Evolutionary conservation across 2,329 filamentous ascomycete genomes (phyloP), one percentile per base, ranked within the genome.

Genomic region (Ophiostoma himal-ulmi): DNA sequence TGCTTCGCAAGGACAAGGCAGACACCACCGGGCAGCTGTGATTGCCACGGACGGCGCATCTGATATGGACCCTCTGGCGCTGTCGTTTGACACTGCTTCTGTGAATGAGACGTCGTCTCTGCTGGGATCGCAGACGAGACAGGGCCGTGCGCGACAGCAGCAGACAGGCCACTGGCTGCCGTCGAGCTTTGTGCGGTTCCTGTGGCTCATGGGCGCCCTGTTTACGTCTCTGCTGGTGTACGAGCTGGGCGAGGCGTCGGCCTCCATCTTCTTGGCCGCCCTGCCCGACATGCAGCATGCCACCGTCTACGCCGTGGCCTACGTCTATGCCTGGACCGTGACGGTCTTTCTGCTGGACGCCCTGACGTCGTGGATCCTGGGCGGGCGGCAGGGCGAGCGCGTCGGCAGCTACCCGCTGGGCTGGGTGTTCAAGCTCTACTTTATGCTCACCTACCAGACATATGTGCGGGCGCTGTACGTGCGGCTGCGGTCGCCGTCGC

Each of bases 351-450:
- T 90, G 34, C 80, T 91, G 8, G 88, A 91, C 75, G 85, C 83
- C 2, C 78, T 89, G 71, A 89, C 88, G 0, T 88, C 87, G 1
- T 91, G 87, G 86, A 88, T 90, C 67, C 78, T 91, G 54, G 88
- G 88, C 64, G 88, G 86, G 54, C 86, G 84, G 69, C 86, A 90
- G 74, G 88, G 88, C 67, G 86, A 90, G 76, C 82, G 88, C 41
- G 88, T 91, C 1, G 88, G 88, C 54, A 89, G 86, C 76, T 91
- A 91, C 75, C 88, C 88, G n/a, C 78, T 91, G 71, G 88, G 87
- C 74, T 91, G 88, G 86, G 85, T 89, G 60, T 91, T 91, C 75
- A 91, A 91, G 77, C 82, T 91, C 85, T 89, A 76, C 78, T 90
- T 89, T 77, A 87, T 87, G 81, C 79, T 90, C 68, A 91, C 88